A percentile compares a stretch with the other conserved stretches of the same genome.
These are phyloP conservation scores for Trichoderma semiorbis DNA, from an alignment of 2,329 filamentous ascomycete genomes.

Conservation along the genomic window DNA sequence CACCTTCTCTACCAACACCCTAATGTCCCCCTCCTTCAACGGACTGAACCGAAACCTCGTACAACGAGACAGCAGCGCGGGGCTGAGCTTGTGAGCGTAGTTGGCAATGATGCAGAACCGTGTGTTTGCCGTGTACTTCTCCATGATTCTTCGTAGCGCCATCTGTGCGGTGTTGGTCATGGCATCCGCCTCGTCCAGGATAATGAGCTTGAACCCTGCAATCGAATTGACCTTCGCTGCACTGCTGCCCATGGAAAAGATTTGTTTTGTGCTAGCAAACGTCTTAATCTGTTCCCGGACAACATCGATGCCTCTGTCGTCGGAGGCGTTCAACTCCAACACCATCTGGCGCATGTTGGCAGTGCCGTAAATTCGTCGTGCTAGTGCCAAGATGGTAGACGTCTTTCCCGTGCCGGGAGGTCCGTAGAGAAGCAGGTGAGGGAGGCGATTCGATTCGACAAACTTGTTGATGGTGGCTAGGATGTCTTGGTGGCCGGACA, in stretches of 20 bases:
- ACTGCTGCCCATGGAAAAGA: slow-evolving; percentile 68
- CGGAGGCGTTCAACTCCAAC: slow-evolving; percentile 92
- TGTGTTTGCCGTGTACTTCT: slow-evolving; percentile 97
- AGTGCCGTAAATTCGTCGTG: slow-evolving; percentile 84
- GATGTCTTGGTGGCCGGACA: slow-evolving; percentile 96
- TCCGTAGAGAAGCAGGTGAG: slow-evolving; percentile 93
- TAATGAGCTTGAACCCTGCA: slow-evolving; percentile 89
- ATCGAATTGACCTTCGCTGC: slow-evolving; percentile 47
- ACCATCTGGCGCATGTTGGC: slow-evolving; percentile 98
- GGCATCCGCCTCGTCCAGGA: slow-evolving; percentile 97
- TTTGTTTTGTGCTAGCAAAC: slow-evolving; percentile 96
- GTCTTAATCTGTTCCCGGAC: slow-evolving; percentile 99
- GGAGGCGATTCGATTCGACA: slow-evolving; percentile 87
- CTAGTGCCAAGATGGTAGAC: slow-evolving; percentile 90
- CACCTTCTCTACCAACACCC: slow-evolving; percentile 81
- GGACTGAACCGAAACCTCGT: slow-evolving; percentile 95
- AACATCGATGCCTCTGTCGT: slow-evolving; percentile 96
- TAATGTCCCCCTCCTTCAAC: slow-evolving; percentile 82
- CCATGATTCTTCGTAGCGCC: slow-evolving; percentile 95
- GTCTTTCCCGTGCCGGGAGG: slow-evolving; percentile 97
- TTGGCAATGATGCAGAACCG: slow-evolving; percentile 98
- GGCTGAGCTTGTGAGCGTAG: slow-evolving; percentile 96
- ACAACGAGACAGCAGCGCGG: slow-evolving; percentile 86
- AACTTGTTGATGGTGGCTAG: slow-evolving; percentile 97
- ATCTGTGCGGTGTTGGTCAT: slow-evolving; percentile 99